These are phyloP conservation scores for Ophiocordyceps robertsii DNA, from an alignment of 2,329 filamentous ascomycete genomes.

Conservation along the genomic window DNA sequence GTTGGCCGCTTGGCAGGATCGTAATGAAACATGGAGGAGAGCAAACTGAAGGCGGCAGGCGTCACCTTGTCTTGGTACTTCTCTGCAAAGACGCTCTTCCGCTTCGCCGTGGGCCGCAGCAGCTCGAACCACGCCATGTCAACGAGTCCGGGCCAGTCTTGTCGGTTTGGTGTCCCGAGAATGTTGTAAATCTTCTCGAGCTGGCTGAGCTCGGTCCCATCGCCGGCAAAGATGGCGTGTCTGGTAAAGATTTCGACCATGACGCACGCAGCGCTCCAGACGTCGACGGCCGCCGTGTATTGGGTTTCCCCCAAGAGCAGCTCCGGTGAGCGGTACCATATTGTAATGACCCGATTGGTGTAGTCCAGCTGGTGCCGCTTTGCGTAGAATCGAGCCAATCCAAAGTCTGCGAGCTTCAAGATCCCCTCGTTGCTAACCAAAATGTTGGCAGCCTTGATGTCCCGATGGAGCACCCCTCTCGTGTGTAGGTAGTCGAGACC, in stretches of 20 bases:
- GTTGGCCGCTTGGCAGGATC: constrained; percentile 75
- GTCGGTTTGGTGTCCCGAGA: constrained; percentile 72
- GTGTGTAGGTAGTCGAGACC: constrained; percentile 88
- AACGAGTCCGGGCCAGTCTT: constrained; percentile 79
- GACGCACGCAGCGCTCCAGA: constrained; percentile 96
- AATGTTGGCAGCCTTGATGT: constrained; percentile 98
- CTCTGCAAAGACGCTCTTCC: constrained; percentile 64
- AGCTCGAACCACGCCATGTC: constrained; percentile 97
- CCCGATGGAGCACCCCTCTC: constrained; percentile 85
- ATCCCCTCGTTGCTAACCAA: constrained; percentile 80
- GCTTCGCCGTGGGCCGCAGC: constrained; percentile 62
- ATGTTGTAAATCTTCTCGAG: constrained; percentile 93
- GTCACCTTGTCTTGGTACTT: constrained; percentile 70
- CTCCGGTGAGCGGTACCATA: constrained; percentile 92
- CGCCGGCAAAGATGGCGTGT: constrained; percentile 87
- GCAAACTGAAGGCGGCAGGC: constrained; percentile 68
- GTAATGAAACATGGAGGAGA: constrained; percentile 76
- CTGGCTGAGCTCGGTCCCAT: constrained; percentile 91
- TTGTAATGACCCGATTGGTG: constrained; percentile 96
- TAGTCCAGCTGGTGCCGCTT: constrained; percentile 89
- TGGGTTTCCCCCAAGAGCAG: constrained; percentile 82
- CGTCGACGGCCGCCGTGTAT: constrained; percentile 80
- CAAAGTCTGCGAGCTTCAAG: constrained; percentile 91
- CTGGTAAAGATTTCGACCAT: constrained; percentile 93
- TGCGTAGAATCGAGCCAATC: constrained; percentile 87